Conservation (phyloP, 2,329 filamentous ascomycete genomes). For the Pleomassaria siparia region DNA sequence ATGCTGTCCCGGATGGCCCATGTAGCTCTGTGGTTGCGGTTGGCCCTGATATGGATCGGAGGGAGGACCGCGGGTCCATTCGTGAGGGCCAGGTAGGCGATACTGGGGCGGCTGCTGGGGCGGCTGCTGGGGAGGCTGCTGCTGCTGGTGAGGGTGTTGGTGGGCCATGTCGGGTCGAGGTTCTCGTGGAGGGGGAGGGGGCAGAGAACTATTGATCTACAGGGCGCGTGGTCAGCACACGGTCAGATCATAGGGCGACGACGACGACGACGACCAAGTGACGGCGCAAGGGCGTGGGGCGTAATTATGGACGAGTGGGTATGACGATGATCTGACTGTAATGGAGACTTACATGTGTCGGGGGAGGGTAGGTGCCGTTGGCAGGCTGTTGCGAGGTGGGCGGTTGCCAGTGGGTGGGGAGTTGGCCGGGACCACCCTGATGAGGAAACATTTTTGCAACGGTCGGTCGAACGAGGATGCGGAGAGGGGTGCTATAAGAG, state of each 20-base stretch:
- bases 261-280: slow-evolving; percentile 10
- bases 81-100: slow-evolving; percentile 49
- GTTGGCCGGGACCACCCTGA: slow-evolving; percentile 40
- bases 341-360: slow-evolving; percentile 40
- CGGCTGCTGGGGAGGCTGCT: slow-evolving; percentile 43
- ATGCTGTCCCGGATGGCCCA: slow-evolving; percentile 33
- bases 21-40: slow-evolving; percentile 45
- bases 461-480: neutral
- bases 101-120: slow-evolving; percentile 43
- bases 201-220: slow-evolving; percentile 36
- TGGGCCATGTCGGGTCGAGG: slow-evolving; percentile 49
- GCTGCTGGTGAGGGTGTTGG: slow-evolving; percentile 43
- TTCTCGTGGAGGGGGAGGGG: slow-evolving; percentile 36
- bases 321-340: slow-evolving; percentile 8
- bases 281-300: too few species aligned
- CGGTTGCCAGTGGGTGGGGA: slow-evolving; percentile 43
- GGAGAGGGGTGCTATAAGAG: neutral
- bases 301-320: slow-evolving; percentile 7
- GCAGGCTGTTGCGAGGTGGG: slow-evolving; percentile 37
- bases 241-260: slow-evolving; percentile 5
- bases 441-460: slow-evolving; percentile 40
- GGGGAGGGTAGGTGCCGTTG: slow-evolving; percentile 39
- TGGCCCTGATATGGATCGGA: slow-evolving; percentile 44
- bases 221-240: slow-evolving; percentile 18
- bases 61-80: slow-evolving; percentile 47